Conservation (phyloP, 306 rosid species). For the Herpetospermum pedunculosum region DNA sequence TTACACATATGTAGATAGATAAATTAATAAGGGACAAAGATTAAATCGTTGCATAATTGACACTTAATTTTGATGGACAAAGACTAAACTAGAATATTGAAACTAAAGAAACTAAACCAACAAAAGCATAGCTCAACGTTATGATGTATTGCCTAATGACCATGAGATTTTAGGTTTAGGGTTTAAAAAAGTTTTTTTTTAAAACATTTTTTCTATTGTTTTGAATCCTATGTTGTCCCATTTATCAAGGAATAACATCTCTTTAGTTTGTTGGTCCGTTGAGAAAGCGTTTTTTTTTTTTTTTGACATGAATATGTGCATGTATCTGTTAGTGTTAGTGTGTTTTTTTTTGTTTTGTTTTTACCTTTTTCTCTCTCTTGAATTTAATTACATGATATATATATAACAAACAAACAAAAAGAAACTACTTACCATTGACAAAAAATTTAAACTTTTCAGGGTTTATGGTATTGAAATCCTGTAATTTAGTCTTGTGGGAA, state of each 20-base stretch:
- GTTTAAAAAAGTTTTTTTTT: not conserved
- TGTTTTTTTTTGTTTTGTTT: not conserved
- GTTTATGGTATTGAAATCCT: conserved; percentile 34
- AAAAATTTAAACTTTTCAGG: conserved; percentile 39
- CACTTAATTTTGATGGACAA: too few relatives aligned
- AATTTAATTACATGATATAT: not conserved
- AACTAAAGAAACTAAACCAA: too few relatives aligned
- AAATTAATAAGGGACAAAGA: too few relatives aligned
- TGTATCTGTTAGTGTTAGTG: not conserved
- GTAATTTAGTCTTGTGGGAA: conserved; percentile 35
- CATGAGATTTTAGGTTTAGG: too few relatives aligned
- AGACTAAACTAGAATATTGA: too few relatives aligned
- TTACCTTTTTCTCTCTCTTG: not conserved
- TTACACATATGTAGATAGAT: too few relatives aligned
- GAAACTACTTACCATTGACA: conserved; percentile 32
- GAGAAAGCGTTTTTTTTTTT: not conserved
- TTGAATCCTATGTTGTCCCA: not conserved
- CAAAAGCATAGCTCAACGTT: too few relatives aligned
- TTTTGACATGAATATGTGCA: not conserved
- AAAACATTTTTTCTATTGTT: not conserved
- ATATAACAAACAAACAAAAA: not conserved
- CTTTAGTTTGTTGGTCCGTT: not conserved
- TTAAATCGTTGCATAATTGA: too few relatives aligned
- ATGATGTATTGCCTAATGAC: too few relatives aligned
- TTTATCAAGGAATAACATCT: not conserved